Percentiles rank a stretch among this genome's conserved stretches.
Conservation (phyloP, 2,329 filamentous ascomycete species). For the Xylariales sp. region DNA sequence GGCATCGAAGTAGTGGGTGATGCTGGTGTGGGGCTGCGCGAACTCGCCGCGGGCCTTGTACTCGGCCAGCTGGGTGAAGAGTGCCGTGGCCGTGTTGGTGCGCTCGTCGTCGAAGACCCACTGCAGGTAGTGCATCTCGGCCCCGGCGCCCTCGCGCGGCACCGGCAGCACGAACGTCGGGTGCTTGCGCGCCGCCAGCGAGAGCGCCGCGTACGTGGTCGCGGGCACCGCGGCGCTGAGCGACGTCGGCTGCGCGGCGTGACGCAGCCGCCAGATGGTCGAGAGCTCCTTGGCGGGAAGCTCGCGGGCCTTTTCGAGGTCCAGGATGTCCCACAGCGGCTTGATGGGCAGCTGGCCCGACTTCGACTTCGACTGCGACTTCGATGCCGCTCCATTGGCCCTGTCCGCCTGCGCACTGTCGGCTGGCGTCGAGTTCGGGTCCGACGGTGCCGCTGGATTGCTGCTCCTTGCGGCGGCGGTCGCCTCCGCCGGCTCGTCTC, state of each 20-base stretch:
- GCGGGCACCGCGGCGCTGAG: slow-evolving; percentile 82
- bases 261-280: slow-evolving; percentile 83
- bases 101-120: slow-evolving; percentile 80
- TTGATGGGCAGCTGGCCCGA: slow-evolving; percentile 29
- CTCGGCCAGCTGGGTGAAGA: slow-evolving; percentile 92
- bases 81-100: slow-evolving; percentile 66
- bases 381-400: slow-evolving; percentile 10
- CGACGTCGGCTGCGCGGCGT: slow-evolving; percentile 66
- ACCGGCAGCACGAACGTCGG: slow-evolving; percentile 91
- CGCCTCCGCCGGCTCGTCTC: slow-evolving; percentile 19
- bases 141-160: slow-evolving; percentile 62
- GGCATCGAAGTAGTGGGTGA: slow-evolving; percentile 81
- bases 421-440: slow-evolving; percentile 11
- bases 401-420: slow-evolving; percentile 18
- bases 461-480: slow-evolving; percentile 9
- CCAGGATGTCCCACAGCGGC: slow-evolving; percentile 55
- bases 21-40: slow-evolving; percentile 85
- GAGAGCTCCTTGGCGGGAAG: slow-evolving; percentile 81
- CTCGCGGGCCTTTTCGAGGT: slow-evolving; percentile 69
- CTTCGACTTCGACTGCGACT: slow-evolving; percentile 10
- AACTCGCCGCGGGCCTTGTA: slow-evolving; percentile 90
- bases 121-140: slow-evolving; percentile 94
- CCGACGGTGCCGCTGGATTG: background rate
- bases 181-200: slow-evolving; percentile 64
- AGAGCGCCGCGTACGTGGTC: slow-evolving; percentile 69